Evolutionary conservation across 2,329 filamentous ascomycete species (phyloP).

Genomic region (Fusarium sacchari): DNA sequence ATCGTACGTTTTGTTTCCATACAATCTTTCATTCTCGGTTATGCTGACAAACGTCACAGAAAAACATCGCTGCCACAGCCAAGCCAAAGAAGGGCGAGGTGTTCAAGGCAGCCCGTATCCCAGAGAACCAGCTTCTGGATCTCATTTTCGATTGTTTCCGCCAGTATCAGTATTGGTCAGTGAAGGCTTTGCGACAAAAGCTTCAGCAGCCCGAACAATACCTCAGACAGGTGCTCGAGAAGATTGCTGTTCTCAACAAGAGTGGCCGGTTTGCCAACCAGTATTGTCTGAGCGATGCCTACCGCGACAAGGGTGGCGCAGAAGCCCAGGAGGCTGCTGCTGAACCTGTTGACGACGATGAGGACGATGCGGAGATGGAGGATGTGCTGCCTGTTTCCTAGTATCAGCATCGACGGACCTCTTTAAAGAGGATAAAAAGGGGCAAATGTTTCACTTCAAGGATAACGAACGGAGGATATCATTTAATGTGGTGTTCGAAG

Average conservation of each 20-base stretch:
- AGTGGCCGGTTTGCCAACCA: slow-evolving; percentile 85
- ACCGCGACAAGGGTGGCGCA: slow-evolving; percentile 51
- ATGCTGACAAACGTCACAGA: slow-evolving; percentile 53
- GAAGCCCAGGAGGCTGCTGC: slow-evolving; percentile 63
- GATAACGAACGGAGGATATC: neutral
- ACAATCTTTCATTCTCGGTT: neutral
- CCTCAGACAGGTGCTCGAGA: slow-evolving; percentile 83
- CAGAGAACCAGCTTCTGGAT: slow-evolving; percentile 88
- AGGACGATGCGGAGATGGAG: slow-evolving; percentile 81
- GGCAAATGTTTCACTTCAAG: neutral
- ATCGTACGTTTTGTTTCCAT: slow-evolving; percentile 63
- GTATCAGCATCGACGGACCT: neutral
- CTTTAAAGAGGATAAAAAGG: neutral
- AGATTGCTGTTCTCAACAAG: slow-evolving; percentile 84
- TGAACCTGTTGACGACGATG: slow-evolving; percentile 66
- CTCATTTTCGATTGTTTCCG: slow-evolving; percentile 85
- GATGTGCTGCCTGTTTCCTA: slow-evolving; percentile 65
- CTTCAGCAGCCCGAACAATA: slow-evolving; percentile 93
- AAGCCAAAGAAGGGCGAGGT: slow-evolving; percentile 75
- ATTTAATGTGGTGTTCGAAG: slow-evolving; percentile 20
- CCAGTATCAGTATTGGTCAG: slow-evolving; percentile 91
- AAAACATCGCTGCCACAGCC: slow-evolving; percentile 59
- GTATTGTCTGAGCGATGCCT: slow-evolving; percentile 79
- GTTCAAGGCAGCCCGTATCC: slow-evolving; percentile 86
- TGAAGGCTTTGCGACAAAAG: slow-evolving; percentile 81